Base-by-base conservation (phyloP, 441 rosid species). In the Populus tomentosa region DNA sequence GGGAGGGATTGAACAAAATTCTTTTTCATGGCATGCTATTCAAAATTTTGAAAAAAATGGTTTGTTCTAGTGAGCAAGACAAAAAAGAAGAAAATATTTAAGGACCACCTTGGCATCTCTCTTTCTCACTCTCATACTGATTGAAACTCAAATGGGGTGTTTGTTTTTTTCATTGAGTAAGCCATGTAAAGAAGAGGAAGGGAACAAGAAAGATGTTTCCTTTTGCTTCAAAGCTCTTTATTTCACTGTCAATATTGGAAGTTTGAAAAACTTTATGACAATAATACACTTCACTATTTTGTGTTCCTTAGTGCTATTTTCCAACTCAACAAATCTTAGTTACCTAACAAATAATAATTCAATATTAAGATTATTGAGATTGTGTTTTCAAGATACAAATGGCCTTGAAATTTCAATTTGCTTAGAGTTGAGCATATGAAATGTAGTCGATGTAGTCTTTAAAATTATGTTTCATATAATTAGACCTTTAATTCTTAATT, bases 161-260 rank as follows among this genome's bases (percentile, higher is more conserved):
- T 69, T 53, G 1, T 1, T 26, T 73, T 79, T 75, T 69, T 40
- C 71, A 75, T 28, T 23, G 36, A 42, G 75, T 66, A 67, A 61
- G 69, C 28, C 85, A 77, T 79, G 72, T 70, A 82, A 82, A 82
- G 79, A 74, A 82, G 80, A 63, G 80, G 59, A 82, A 76, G 67
- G 74, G 73, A 38, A 40, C 73, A 30, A 40, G 50, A 67, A 66
- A 78, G 77, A 67, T 70, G 7, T 33, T n/a, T n/a, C n/a, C n/a
- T n/a, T n/a, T n/a, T n/a, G n/a, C n/a, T n/a, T n/a, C n/a, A n/a
- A n/a, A n/a, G n/a, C n/a, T 35, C 28, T 26, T 26, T 26, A 26
- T 26, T 26, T 26, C 28, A 26, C 38, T 56, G 24, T 71, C 67
- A 66, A 33, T 46, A 32, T 81, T 75, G 79, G 62, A 71, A 62